Percentiles rank a stretch among this genome's conserved stretches.
Conservation (phyloP, 1,284 basidiomycete species). For the Tilletia caries region DNA sequence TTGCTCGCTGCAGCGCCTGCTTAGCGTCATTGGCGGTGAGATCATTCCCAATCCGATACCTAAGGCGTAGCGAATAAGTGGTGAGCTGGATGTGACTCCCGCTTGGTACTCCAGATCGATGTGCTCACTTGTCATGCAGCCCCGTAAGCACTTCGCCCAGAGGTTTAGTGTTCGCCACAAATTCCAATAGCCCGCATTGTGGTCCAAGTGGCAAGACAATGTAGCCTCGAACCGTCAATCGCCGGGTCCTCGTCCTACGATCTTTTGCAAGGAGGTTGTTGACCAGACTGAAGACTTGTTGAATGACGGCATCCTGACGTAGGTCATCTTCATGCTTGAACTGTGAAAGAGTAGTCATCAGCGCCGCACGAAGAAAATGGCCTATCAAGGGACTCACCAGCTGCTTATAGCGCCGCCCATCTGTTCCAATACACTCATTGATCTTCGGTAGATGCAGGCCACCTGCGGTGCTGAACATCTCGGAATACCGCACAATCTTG, state of each 20-base stretch:
- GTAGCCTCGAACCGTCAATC: constrained; percentile 76
- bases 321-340: constrained; percentile 89
- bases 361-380: neutral
- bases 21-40: neutral
- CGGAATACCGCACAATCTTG: constrained; percentile 60
- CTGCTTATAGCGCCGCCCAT: constrained; percentile 72
- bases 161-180: constrained; percentile 75
- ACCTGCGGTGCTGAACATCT: constrained; percentile 66
- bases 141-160: constrained; percentile 65
- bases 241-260: constrained; percentile 69
- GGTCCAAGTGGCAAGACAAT: constrained; percentile 79
- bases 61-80: neutral
- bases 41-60: neutral
- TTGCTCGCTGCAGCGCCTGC: constrained; percentile 29
- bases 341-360: constrained; percentile 56
- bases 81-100: neutral
- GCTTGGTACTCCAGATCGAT: neutral
- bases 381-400: constrained; percentile 62
- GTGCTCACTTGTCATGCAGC: constrained; percentile 60
- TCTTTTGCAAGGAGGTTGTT: constrained; percentile 75
- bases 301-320: constrained; percentile 97
- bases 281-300: constrained; percentile 89
- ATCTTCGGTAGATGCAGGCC: constrained; percentile 84
- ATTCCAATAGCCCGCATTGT: constrained; percentile 83
- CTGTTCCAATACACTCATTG: constrained; percentile 66